Evolutionary conservation across 148 eudicot genomes (phyloP).

Genomic region (Salicornia ramosissima): DNA sequence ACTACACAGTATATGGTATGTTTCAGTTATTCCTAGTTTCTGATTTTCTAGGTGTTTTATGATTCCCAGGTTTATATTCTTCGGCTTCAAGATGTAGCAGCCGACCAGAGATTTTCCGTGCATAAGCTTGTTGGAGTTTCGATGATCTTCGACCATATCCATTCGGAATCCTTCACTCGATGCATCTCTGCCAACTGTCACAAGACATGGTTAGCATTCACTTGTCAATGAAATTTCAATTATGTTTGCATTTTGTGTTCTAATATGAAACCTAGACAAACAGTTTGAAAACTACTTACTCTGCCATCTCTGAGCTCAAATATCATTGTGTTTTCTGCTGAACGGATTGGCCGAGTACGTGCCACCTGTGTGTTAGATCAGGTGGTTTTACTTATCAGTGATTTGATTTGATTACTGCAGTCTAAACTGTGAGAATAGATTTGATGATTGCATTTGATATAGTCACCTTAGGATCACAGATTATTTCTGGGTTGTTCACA

Average conservation of each 20-base stretch:
- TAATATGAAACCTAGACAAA: background rate
- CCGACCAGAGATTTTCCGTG: conserved; percentile 49
- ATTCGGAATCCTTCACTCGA: conserved; percentile 32
- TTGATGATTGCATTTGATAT: background rate
- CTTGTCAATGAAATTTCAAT: background rate
- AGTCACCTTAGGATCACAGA: conserved; percentile 63
- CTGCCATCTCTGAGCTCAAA: conserved; percentile 81
- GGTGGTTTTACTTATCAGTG: background rate
- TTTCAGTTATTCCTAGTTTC: background rate
- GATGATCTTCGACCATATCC: conserved; percentile 72
- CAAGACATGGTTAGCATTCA: conserved; percentile 16
- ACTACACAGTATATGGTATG: conserved; percentile 18
- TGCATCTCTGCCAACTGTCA: conserved; percentile 75
- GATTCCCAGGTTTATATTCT: background rate
- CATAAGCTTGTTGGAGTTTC: conserved; percentile 73
- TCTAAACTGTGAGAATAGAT: conserved; percentile 4
- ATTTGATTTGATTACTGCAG: background rate
- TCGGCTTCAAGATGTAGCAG: conserved; percentile 37
- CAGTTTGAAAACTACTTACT: conserved; percentile 35
- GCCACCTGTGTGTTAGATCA: conserved; percentile 45
- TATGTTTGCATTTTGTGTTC: background rate
- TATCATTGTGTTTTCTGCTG: conserved; percentile 59
- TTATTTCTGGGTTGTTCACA: conserved; percentile 8
- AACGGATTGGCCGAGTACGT: conserved; percentile 58
- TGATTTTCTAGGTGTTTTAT: background rate